Evolutionary conservation across 768 basidiomycete species (phyloP), one percentile per base, ranked within the genome.

Genomic region (Sarcodon sp.): DNA sequence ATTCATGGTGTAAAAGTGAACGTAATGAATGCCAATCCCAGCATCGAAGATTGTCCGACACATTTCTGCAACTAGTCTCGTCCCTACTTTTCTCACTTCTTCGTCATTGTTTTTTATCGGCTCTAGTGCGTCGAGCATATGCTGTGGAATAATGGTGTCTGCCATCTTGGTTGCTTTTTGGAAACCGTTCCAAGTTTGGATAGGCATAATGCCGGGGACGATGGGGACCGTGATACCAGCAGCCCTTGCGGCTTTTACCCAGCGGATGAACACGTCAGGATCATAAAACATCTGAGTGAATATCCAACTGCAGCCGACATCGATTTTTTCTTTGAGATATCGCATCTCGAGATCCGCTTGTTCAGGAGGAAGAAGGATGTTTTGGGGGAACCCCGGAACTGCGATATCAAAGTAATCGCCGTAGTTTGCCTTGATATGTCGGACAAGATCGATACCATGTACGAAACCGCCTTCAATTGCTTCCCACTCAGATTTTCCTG

Each of bases 241-340:
- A 9, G 72, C 85, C 50, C 91, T 79, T 33, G 90, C 79, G 39
- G 77, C 69, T 51, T 79, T 80, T 36, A 87, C 92, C 96, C 96
- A 99, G 45, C 73, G 71, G 58, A 96, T 80, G 68, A 99, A 98
- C 56, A 98, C 60, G 33, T 88, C 76, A 44, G 84, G 81, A 57
- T 96, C 93, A 67, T 93, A 96, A 69, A 97, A 97, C 89, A 97
- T 91, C 64, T 97, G 93, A 0, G 93, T 96, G 70, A 97, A 96
- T 65, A 97, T 96, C 67, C 94, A 88, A 61, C 80, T 74, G 51
- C 83, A 87, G 35, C 93, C 92, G 8, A 80, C 86, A 53, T 94
- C 91, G 50, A 93, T 67, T 65, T 97, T 97, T 54, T 87, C 81
- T 66, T 94, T 94, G 53, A 96, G 72, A 63, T 75, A 93, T 50